phyloP scores from a whole-genome alignment of 768 basidiomycete species.

The Amanita subjunquillea region DNA sequence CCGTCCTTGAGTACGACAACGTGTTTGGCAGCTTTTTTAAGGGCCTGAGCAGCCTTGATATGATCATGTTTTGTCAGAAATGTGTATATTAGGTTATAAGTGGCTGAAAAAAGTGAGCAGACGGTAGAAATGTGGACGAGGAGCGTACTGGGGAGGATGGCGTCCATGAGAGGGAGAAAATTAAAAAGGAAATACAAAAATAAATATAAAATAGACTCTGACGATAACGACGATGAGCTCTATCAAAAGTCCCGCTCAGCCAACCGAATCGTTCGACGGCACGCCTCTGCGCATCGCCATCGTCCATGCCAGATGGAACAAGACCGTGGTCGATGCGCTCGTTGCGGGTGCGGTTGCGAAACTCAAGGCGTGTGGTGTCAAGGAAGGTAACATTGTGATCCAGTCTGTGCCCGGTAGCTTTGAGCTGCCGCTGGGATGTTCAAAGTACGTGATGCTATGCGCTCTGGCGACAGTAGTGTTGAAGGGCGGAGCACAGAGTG shows the following conservation, averaged over 20 bases:
- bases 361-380: slow-evolving; percentile 79
- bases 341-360: slow-evolving; percentile 71
- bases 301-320: slow-evolving; percentile 96
- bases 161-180: slow-evolving; percentile 26
- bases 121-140: neutral
- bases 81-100: slow-evolving; percentile 66
- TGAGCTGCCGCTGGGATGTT: slow-evolving; percentile 84
- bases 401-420: slow-evolving; percentile 93
- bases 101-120: slow-evolving; percentile 29
- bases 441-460: slow-evolving; percentile 45
- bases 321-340: slow-evolving; percentile 74
- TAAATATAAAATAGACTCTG: slow-evolving; percentile 18
- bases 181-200: neutral
- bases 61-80: slow-evolving; percentile 63
- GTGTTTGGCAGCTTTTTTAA: slow-evolving; percentile 68
- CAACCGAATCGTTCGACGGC: slow-evolving; percentile 63
- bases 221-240: slow-evolving; percentile 38
- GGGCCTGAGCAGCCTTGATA: slow-evolving; percentile 57
- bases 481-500: slow-evolving; percentile 39
- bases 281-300: slow-evolving; percentile 78
- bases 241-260: slow-evolving; percentile 70
- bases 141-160: slow-evolving; percentile 25
- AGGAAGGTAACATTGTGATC: slow-evolving; percentile 80
- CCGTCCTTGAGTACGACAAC: slow-evolving; percentile 41
- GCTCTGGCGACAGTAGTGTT: neutral